Conservation (phyloP, 1,284 basidiomycete genomes). For the Microbotryum violaceum region DNA sequence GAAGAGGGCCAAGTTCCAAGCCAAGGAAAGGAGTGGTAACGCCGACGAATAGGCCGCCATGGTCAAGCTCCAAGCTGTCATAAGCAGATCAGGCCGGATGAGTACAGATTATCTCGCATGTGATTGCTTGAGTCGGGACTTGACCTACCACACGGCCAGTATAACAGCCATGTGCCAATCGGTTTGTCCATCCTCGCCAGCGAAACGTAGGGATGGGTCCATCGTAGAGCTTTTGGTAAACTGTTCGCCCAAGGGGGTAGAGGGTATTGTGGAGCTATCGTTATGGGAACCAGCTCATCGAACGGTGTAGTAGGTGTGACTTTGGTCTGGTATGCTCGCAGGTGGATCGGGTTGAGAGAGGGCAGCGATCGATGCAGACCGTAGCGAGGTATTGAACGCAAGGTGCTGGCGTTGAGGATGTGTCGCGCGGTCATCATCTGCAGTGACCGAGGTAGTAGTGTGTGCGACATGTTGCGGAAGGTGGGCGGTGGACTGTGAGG, state of each 20-base stretch:
- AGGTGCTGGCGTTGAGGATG: no score
- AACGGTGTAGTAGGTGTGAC: no score
- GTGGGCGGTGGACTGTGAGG: no score
- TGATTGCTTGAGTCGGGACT: not conserved
- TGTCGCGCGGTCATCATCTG: no score
- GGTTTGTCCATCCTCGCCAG: constrained; percentile 89
- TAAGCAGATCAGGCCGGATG: not conserved
- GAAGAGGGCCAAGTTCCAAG: constrained; percentile 74
- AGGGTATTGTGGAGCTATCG: not conserved
- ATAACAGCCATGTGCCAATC: constrained; percentile 83
- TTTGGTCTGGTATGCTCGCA: no score
- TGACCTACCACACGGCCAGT: constrained; percentile 79
- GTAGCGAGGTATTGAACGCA: no score
- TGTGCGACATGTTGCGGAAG: no score
- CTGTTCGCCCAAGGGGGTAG: constrained; percentile 16
- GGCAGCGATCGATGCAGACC: no score
- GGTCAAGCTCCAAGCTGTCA: constrained; percentile 84
- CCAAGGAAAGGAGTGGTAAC: constrained; percentile 55
- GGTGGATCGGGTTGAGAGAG: no score
- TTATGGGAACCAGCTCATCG: no score
- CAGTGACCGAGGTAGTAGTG: no score
- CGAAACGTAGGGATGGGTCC: constrained; percentile 63
- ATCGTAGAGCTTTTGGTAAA: constrained; percentile 17
- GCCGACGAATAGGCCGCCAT: constrained; percentile 77
- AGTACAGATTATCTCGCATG: not conserved